These are phyloP conservation scores for Sparassis latifolia DNA, from an alignment of 1,284 basidiomycete species.

Conservation along the genomic window DNA sequence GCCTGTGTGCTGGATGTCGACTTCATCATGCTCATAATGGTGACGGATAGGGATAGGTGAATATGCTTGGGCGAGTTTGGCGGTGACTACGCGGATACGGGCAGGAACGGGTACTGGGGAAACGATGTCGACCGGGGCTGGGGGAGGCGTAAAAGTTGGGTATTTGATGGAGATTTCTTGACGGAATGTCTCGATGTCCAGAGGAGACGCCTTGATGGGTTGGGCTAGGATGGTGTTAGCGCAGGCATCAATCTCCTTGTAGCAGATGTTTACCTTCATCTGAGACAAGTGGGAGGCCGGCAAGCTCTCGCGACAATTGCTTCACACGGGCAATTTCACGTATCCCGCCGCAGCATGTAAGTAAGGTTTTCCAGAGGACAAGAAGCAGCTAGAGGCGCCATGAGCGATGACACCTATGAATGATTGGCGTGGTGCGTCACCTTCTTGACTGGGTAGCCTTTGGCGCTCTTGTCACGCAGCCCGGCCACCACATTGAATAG, in stretches of 20 bases:
- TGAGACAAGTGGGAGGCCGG: constrained; percentile 54
- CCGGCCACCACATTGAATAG: constrained; percentile 86
- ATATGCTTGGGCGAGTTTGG: constrained; percentile 82
- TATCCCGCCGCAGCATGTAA: constrained; percentile 91
- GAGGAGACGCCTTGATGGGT: constrained; percentile 77
- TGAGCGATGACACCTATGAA: constrained; percentile 7
- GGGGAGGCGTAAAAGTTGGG: constrained; percentile 77
- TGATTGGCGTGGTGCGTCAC: constrained; percentile 30
- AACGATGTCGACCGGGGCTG: constrained; percentile 28
- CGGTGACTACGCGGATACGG: constrained; percentile 29
- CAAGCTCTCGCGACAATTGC: constrained; percentile 79
- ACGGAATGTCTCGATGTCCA: constrained; percentile 84
- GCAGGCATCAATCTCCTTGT: neutral
- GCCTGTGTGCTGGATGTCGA: constrained; percentile 38
- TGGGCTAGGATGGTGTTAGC: constrained; percentile 26
- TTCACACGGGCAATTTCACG: constrained; percentile 84
- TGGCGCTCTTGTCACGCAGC: constrained; percentile 89
- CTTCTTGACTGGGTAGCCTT: constrained; percentile 96
- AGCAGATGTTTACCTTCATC: constrained; percentile 48
- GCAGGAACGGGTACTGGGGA: constrained; percentile 32
- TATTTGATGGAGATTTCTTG: constrained; percentile 91
- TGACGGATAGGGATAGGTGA: constrained; percentile 91
- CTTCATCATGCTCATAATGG: constrained; percentile 82
- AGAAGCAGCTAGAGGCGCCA: constrained; percentile 64
- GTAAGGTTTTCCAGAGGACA: constrained; percentile 93